Percentiles rank a stretch among this genome's conserved stretches.
Conservation (phyloP, 345 rosid genomes). For the Bruguiera gymnorhiza region DNA sequence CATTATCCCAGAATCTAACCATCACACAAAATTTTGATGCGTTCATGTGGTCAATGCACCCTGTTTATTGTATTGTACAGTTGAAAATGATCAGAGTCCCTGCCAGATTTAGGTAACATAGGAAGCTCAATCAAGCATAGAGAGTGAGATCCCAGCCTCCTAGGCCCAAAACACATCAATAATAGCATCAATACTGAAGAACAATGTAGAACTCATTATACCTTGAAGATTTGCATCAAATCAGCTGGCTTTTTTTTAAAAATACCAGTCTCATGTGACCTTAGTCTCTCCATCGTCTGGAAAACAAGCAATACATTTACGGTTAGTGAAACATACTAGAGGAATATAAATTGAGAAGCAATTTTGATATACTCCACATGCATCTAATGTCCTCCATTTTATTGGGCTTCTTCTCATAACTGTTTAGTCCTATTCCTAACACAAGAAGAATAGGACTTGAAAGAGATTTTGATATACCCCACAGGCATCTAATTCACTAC, state of each 20-base stretch:
- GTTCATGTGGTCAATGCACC: not conserved
- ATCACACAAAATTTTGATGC: not conserved
- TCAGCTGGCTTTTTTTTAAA: slow-evolving; percentile 89
- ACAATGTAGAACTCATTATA: slow-evolving; percentile 30
- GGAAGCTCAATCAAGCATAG: not conserved
- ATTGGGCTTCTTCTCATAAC: no score
- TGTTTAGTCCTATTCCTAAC: no score
- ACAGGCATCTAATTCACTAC: slow-evolving; percentile 25
- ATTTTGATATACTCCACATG: not conserved
- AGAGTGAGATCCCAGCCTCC: not conserved
- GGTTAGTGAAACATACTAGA: not conserved
- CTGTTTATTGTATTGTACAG: not conserved
- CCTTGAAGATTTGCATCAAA: slow-evolving; percentile 94
- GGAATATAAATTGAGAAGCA: not conserved
- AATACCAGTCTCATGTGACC: slow-evolving; percentile 74
- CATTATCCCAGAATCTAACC: slow-evolving; percentile 9
- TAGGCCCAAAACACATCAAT: not conserved
- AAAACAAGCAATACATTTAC: slow-evolving; percentile 14
- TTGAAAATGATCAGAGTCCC: not conserved
- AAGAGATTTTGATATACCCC: no score
- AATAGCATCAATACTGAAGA: not conserved
- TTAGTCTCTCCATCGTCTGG: slow-evolving; percentile 97
- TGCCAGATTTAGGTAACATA: not conserved
- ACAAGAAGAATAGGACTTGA: no score
- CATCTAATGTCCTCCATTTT: no score